Evolutionary conservation across 208 protist species (phyloP), one percentile per base, ranked within the genome.

Genomic region (Leishmania mexicana): DNA sequence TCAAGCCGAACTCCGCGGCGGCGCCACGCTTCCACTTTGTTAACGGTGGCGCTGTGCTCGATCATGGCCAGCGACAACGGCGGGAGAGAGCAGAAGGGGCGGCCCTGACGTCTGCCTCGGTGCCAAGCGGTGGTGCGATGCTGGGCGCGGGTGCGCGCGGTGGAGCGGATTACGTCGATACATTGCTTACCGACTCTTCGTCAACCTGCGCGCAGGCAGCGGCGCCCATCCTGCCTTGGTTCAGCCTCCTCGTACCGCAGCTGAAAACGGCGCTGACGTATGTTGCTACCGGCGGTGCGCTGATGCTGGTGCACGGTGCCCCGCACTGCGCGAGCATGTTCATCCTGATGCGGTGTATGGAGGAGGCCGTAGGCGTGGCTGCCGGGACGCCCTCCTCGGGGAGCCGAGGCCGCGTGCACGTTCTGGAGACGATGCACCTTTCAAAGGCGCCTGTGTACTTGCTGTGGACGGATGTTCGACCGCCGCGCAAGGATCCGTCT

Each of bases 11-110:
- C 70, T 15, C 68, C 15, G 35, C 35, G 13, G 1, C 15, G 54
- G 11, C 38, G 57, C 76, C 57, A 15, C 62, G 62, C 40, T 96
- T 93, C 71, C 78, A 86, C 76, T 96, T 96, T 73, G 91, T 96
- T 35, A 96, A 96, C 81, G 87, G 90, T 47, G 93, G 93, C n/a
- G 93, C 93, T 2, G 93, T 96, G 64, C 89, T 90, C 64, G 93
- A 96, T 62, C 85, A 96, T 77, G 93, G 93, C 1, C 93, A 96
- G 80, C 93, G 93, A 13, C 81, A 82, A 31, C 68, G 76, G 15
- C 80, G 78, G 76, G 60, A 65, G 1, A 71, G 62, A 42, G 60
- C 54, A 10, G 38, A 57, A 21, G 75, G 57, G 38, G 75, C 31
- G 35, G 8, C 81, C n/a, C 8, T 54, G 72, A 40, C 35, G 64